Base-by-base conservation (phyloP, 2,329 filamentous ascomycete species). In the Diaporthe ampelina region DNA sequence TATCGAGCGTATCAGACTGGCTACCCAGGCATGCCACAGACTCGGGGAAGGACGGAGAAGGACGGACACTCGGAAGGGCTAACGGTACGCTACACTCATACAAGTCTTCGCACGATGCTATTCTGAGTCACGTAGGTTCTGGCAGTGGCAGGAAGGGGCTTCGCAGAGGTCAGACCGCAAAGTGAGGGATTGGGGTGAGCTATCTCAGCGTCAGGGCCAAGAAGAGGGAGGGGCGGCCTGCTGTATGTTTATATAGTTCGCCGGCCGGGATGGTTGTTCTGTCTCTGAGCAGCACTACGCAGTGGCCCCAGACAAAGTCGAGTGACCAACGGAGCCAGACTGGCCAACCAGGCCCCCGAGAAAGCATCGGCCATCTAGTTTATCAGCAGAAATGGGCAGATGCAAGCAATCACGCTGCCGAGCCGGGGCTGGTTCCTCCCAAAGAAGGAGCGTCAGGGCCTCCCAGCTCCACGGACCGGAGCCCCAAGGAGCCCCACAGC, bases 401-500 rank as follows among this genome's bases (percentile, higher is more conserved):
- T 40, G 57, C 57, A 72, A 21, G 63, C 63, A 43, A 63, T 59
- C 35, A 63, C 24, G 35, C 58, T 63, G 57, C 69, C 57, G 69
- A 48, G 57, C 57, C 69, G 69, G 57, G 48, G 69, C 57, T 54
- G n/a, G 32, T 58, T 40, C 56, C 69, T 59, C 26, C 11, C 32
- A 17, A 21, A 32, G 40, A 29, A 52, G 26, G 45, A 71, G 43
- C 63, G 43, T 52, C 45, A 67, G n/a, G 45, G 45, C 29, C 45
- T 32, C 63, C 45, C 43, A 67, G 45, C 43, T 52, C 45, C 45
- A 52, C 63, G 63, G 63, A 52, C 54, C 58, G 69, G 57, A 63
- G 56, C 69, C 43, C 69, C 32, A 43, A 52, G 45, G 57, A 54
- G 56, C 69, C 43, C 69, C 69, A 72, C 69, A 63, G 69, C 69